Percentiles rank a stretch among this genome's conserved stretches.
These are phyloP conservation scores for Penicillium verrucosum DNA, from an alignment of 2,329 filamentous ascomycete species.

Conservation along the genomic window DNA sequence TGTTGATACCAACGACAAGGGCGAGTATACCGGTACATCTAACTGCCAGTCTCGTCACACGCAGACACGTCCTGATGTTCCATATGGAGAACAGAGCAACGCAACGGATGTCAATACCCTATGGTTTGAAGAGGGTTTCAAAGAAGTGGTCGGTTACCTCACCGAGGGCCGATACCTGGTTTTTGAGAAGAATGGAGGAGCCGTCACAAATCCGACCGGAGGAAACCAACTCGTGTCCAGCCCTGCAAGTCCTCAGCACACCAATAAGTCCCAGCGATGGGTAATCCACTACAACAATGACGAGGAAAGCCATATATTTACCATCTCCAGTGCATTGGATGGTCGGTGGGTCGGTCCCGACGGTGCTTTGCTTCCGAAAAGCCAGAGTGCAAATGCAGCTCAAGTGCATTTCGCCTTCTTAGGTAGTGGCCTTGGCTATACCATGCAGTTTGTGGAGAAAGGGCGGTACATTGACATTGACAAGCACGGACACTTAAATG, in stretches of 20 bases:
- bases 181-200: constrained; percentile 48
- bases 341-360: constrained; percentile 36
- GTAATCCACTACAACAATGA: constrained; percentile 45
- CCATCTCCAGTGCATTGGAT: constrained; percentile 43
- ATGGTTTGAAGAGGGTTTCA: constrained; percentile 55
- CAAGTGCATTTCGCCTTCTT: constrained; percentile 34
- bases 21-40: constrained; percentile 47
- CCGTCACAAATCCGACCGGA: constrained; percentile 38
- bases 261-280: constrained; percentile 48
- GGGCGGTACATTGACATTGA: constrained; percentile 22
- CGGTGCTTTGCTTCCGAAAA: constrained; percentile 21
- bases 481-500: constrained; percentile 9
- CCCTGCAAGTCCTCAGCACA: constrained; percentile 36
- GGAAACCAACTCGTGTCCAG: constrained; percentile 17
- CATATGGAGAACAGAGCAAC: constrained; percentile 46
- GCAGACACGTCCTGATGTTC: constrained; percentile 44
- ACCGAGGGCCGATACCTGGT: constrained; percentile 56
- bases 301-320: constrained; percentile 37
- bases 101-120: constrained; percentile 29
- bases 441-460: constrained; percentile 27
- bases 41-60: constrained; percentile 44
- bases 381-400: constrained; percentile 19
- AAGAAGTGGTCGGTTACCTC: constrained; percentile 50
- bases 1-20: constrained; percentile 43
- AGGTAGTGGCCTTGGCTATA: constrained; percentile 37